A percentile compares a stretch with the other conserved stretches of the same genome.
Evolutionary conservation across 1,139 yeast genomes (phyloP).

Genomic region (Pichia sp.): DNA sequence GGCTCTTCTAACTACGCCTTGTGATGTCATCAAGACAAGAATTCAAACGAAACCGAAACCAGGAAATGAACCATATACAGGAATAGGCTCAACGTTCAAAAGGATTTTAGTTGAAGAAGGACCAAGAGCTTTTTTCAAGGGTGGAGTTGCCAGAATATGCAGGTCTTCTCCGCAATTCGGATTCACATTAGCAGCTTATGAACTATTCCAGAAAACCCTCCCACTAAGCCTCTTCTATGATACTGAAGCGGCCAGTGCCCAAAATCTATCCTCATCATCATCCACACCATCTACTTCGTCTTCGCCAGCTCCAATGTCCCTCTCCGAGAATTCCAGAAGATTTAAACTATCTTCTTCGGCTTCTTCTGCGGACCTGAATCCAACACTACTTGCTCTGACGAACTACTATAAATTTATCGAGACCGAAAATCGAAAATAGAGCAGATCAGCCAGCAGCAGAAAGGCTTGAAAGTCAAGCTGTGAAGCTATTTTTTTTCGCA

Average conservation of each 20-base stretch:
- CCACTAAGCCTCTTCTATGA: slow-evolving; percentile 41
- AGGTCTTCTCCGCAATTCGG: slow-evolving; percentile 98
- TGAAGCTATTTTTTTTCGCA: neutral
- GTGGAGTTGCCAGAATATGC: slow-evolving; percentile 90
- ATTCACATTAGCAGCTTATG: slow-evolving; percentile 94
- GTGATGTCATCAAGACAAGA: slow-evolving; percentile 94
- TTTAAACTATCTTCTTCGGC: slow-evolving; percentile 28
- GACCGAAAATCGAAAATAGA: neutral
- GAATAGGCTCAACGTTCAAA: slow-evolving; percentile 70
- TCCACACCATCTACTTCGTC: neutral
- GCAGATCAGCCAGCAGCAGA: neutral
- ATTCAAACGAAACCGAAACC: slow-evolving; percentile 78
- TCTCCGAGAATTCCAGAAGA: slow-evolving; percentile 27
- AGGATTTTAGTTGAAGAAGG: slow-evolving; percentile 67
- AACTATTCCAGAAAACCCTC: slow-evolving; percentile 61
- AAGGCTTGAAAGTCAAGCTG: neutral
- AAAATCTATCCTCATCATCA: neutral
- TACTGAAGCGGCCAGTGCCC: slow-evolving; percentile 21
- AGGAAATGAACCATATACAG: slow-evolving; percentile 73
- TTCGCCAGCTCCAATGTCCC: slow-evolving; percentile 7
- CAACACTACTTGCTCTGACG: slow-evolving; percentile 23
- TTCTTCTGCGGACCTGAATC: slow-evolving; percentile 26
- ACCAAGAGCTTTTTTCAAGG: slow-evolving; percentile 80
- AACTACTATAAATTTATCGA: slow-evolving; percentile 16
- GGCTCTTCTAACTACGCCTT: slow-evolving; percentile 92